Evolutionary conservation across 2,329 filamentous ascomycete genomes (phyloP), one percentile per base, ranked within the genome.

Genomic region (Trichoderma afroharzianum): DNA sequence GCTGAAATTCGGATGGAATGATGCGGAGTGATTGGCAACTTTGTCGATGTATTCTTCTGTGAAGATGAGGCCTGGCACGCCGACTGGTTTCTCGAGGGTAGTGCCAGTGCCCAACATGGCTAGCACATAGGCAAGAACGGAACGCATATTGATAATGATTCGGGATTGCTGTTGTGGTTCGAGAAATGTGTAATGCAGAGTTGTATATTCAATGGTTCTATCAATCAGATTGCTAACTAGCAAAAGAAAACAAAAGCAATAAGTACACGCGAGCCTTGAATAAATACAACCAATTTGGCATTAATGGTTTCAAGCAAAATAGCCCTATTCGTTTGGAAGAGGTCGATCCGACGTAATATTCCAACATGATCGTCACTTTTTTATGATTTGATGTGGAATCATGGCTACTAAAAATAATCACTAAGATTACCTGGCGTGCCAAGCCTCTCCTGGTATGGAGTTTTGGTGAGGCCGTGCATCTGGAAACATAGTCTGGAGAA

Each of bases 301-400:
- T 21, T 21, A 59, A 59, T 53, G 47, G 1, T 33, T 15, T n/a
- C 32, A 59, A 59, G 6, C 18, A n/a, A 21, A 21, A 21, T 21
- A 59, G 21, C n/a, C 26, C 15, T 6, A n/a, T 28, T 24, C 32
- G 9, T 28, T 50, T 21, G 43, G 12, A 39, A 39, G 30, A 32
- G 15, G 47, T 26, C 24, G 3, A 39, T 32, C 32, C 18, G 63
- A 30, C 50, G 32, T 26, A 43, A 6, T 57, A 57, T 36, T 57
- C 50, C 47, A 28, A 64, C 53, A 24, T 18, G 21, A 57, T 67
- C 47, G 50, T 36, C 63, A 36, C 33, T 36, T 18, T 18, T 36
- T n/a, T 39, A 8, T 26, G 21, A 24, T 39, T 59, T n/a, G 63
- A 67, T 67, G 63, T 67, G 63, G 63, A 67, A 67, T 67, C 63